Percentiles rank a stretch among this genome's conserved stretches.
Conservation (phyloP, 805 yeast species). For the Cyberlindnera amylophila region DNA sequence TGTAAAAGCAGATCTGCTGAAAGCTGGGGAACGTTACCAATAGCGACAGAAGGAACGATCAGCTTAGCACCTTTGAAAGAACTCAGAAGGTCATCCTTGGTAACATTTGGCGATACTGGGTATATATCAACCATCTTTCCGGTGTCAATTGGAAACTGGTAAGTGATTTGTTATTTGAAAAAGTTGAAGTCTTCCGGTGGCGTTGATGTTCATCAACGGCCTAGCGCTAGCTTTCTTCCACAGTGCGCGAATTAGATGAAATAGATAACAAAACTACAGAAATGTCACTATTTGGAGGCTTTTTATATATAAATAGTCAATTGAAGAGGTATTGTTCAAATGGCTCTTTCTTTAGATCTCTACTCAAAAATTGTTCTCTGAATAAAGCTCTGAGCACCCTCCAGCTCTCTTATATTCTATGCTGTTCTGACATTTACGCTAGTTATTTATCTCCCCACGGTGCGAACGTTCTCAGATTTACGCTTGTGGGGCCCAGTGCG, state of each 20-base stretch:
- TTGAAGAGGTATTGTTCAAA: no score
- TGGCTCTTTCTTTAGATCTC: no score
- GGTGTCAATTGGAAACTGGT: no score
- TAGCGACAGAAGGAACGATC: constrained; percentile 76
- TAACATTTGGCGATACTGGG: not conserved
- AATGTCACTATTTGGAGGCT: no score
- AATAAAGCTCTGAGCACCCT: no score
- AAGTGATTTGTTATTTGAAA: no score
- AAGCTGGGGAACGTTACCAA: constrained; percentile 89
- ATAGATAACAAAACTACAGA: not conserved
- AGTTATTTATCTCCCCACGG: not conserved
- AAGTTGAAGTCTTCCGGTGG: not conserved
- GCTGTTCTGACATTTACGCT: constrained; percentile 2
- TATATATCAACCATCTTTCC: not conserved
- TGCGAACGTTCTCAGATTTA: constrained; percentile 6
- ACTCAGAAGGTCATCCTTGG: not conserved
- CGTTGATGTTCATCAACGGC: not conserved
- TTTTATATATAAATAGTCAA: no score
- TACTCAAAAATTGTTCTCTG: no score
- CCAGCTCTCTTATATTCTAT: no score
- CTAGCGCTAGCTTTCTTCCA: no score
- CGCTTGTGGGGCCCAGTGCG: constrained; percentile 3
- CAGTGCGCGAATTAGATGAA: not conserved
- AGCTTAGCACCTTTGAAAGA: constrained; percentile 35
- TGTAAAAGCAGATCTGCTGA: constrained; percentile 69